These are phyloP conservation scores for Letharia lupina DNA, from an alignment of 495 filamentous ascomycete species.

Conservation along the genomic window DNA sequence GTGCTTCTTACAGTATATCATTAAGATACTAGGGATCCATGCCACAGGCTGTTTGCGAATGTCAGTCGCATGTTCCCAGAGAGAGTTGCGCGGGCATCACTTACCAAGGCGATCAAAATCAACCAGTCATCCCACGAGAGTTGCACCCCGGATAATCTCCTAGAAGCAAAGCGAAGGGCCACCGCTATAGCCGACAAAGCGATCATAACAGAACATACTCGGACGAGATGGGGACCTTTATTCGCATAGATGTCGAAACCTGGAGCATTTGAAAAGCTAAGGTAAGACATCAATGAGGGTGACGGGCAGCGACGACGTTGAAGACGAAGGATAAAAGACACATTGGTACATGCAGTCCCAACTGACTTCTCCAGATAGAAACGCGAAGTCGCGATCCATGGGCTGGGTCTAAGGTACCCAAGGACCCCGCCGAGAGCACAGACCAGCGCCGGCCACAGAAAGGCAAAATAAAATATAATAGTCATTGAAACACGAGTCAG, in stretches of 20 bases:
- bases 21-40: conserved; percentile 3
- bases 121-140: conserved; percentile 35
- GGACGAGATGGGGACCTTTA: conserved; percentile 12
- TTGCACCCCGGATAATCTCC: conserved; percentile 26
- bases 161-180: conserved; percentile 27
- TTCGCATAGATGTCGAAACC: conserved; percentile 9
- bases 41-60: conserved; percentile 1
- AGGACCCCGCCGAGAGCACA: background rate
- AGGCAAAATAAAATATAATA: background rate
- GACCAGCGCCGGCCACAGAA: background rate
- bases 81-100: background rate
- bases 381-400: too few relatives aligned
- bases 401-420: background rate
- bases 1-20: conserved; percentile 6
- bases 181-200: conserved; percentile 30
- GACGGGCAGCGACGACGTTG: background rate
- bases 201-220: conserved; percentile 25
- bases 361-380: background rate
- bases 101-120: conserved; percentile 34
- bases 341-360: background rate
- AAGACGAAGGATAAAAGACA: background rate
- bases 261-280: background rate
- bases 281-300: background rate
- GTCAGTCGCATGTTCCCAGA: background rate
- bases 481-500: background rate